Percentiles rank a stretch among this genome's conserved stretches.
phyloP scores from a whole-genome alignment of 257 asterid genomes.

The Plantago major region DNA sequence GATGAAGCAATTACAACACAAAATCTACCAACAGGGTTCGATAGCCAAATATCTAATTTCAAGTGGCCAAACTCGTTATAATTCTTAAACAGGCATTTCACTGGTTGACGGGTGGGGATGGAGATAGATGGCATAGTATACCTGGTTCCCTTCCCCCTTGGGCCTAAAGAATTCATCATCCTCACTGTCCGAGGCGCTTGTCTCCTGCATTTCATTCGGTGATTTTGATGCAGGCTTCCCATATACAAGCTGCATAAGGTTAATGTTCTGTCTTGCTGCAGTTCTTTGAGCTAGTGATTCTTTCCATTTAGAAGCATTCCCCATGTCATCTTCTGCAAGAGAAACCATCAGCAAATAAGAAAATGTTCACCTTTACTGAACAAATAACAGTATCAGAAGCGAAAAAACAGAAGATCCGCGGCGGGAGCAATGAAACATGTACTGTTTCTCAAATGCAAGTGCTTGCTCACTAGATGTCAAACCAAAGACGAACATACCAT shows the following conservation, averaged over 20 bases:
- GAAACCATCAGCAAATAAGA: conserved; percentile 19
- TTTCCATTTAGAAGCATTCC: conserved; percentile 84
- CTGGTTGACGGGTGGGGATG: not conserved
- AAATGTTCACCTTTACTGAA: conserved; percentile 6
- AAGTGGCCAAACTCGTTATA: not conserved
- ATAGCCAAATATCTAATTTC: not conserved
- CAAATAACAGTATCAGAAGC: conserved; percentile 1
- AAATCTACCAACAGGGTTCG: not conserved
- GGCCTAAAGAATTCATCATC: conserved; percentile 80
- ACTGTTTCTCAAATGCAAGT: conserved; percentile 7
- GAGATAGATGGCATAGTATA: conserved; percentile 18
- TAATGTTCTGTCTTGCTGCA: conserved; percentile 44
- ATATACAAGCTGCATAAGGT: conserved; percentile 90
- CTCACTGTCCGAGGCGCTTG: conserved; percentile 53
- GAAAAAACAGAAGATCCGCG: not conserved
- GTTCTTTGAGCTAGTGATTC: conserved; percentile 67
- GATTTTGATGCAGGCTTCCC: conserved; percentile 51
- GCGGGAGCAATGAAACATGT: not conserved
- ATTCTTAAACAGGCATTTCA: conserved; percentile 1
- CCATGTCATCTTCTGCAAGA: conserved; percentile 51
- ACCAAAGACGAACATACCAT: conserved; percentile 21
- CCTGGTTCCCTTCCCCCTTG: conserved; percentile 89
- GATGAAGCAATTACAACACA: conserved; percentile 19
- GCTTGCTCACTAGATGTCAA: not conserved
- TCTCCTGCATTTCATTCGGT: conserved; percentile 28